Base-by-base conservation (phyloP, 2,329 filamentous ascomycete genomes). In the Exophiala viscosa region DNA sequence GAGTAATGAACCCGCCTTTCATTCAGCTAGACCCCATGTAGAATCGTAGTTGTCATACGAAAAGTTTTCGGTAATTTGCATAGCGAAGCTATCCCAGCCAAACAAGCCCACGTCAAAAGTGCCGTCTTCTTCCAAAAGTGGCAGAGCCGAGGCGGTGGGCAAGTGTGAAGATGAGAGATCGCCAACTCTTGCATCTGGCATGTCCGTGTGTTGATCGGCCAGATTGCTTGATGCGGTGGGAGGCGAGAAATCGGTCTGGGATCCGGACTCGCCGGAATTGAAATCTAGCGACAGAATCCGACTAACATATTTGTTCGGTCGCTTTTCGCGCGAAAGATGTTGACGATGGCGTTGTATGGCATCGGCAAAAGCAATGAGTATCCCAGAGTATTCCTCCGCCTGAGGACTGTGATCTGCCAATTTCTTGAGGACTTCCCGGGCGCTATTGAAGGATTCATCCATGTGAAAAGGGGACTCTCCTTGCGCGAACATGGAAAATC, bases 361-460 rank as follows among this genome's bases (percentile, higher is more conserved):
- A 8, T 72, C 71, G 0, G 72, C 70, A 3, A 81, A 65, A 2
- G 71, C 66, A 0, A 69, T 75, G 6, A 83, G 67, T 15, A 83
- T 83, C 5, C 82, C 77, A 10, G 74, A 70, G 59, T 84, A 83
- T 46, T 82, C 79, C 2, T 71, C 74, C 2, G 81, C 81, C 55
- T 83, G 80, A 0, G 79, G 76, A 36, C 77, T 81, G 43, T 76
- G 72, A 0, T 65, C 64, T 0, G 76, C 71, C 0, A 83, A 64
- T 31, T 72, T 72, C 1, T 67, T 68, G 1, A 84, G 69, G 1
- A 83, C 75, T 14, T 75, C 69, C 3, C 74, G 71, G 1, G 80
- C 75, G 2, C 74, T 72, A 15, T 69, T 65, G 55, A 83, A 83
- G 0, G 79, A 75, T 5, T 64, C 62, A n/a, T 75, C 73, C 39